Evolutionary conservation across 2,329 filamentous ascomycete genomes (phyloP), one percentile per base, ranked within the genome.

Genomic region (Hyphodiscus sp.): DNA sequence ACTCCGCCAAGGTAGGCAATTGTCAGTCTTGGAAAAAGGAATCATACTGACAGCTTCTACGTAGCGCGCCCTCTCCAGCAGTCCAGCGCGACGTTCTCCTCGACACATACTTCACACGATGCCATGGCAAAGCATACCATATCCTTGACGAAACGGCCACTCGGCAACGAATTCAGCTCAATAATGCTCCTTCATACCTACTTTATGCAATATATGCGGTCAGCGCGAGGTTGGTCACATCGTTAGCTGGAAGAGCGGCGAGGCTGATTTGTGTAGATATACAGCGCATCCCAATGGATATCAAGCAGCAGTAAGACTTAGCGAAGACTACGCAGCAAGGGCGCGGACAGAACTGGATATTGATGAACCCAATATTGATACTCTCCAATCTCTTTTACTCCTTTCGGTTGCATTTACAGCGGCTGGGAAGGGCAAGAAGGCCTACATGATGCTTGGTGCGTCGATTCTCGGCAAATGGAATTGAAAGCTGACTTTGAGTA

Each of bases 401-500:
- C 78, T 95, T 1, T 82, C 86, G 0, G 82, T 86, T 65, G 85
- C 88, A 2, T 91, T 84, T 63, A 89, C 85, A 47, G 89, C 89
- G 38, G 77, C 83, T 29, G 89, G 90, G 23, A 84, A 86, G 63
- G 88, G 89, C 16, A 92, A 89, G 71, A 94, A 88, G 70, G 85
- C 88, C 1, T 94, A 91, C 61, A 95, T 95, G 89, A 76, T 91
- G 41, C 76, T 95, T 62, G 82, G 89, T 89, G 83, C 19, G 74
- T 63, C 13, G 15, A 42, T 18, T 26, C 23, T 15, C 9, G 43
- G 48, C n/a, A 26, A 20, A 18, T n/a, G 18, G 42, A 19, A 19
- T 20, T 41, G 26, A 59, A 15, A 38, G 48, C 74, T 78, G 61
- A 79, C 60, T 30, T 1, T 1, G 43, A 51, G 42, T 61, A 91